Conservation (phyloP, 2,329 filamentous ascomycete genomes). For the Davidsoniella virescens region DNA sequence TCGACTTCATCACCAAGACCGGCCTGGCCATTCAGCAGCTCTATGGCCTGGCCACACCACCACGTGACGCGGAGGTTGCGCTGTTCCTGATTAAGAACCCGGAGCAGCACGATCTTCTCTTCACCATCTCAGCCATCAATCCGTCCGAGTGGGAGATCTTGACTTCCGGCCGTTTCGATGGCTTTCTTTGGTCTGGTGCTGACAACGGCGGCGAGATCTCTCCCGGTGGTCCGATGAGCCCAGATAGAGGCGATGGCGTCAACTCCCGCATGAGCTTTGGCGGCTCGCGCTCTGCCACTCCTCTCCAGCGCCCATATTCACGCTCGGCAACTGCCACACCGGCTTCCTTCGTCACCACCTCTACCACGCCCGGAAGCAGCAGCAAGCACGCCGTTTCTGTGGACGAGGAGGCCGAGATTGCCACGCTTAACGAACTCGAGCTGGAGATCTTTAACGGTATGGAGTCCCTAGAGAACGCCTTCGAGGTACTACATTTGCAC, state of each 20-base stretch:
- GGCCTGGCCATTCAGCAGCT: slow-evolving; percentile 68
- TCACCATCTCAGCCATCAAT: slow-evolving; percentile 75
- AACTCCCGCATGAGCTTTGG: slow-evolving; percentile 13
- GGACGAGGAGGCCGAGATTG: slow-evolving; percentile 88
- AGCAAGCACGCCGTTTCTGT: slow-evolving; percentile 55
- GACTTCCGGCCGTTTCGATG: slow-evolving; percentile 83
- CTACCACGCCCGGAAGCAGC: slow-evolving; percentile 29
- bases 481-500: slow-evolving; percentile 74
- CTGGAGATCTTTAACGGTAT: slow-evolving; percentile 86
- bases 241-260: slow-evolving; percentile 17
- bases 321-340: slow-evolving; percentile 42
- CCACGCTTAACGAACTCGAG: slow-evolving; percentile 77
- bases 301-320: slow-evolving; percentile 32
- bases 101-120: slow-evolving; percentile 67
- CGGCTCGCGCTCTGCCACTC: slow-evolving; percentile 22
- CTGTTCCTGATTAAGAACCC: slow-evolving; percentile 76
- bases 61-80: slow-evolving; percentile 72
- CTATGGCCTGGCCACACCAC: slow-evolving; percentile 56
- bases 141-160: slow-evolving; percentile 94
- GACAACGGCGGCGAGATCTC: slow-evolving; percentile 39
- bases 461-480: slow-evolving; percentile 87
- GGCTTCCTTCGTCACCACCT: slow-evolving; percentile 40
- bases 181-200: slow-evolving; percentile 85
- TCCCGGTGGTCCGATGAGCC: slow-evolving; percentile 36
- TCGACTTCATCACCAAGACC: slow-evolving; percentile 58